phyloP scores from a whole-genome alignment of 2,329 filamentous ascomycete genomes.

The Ascocoryne sarcoides region DNA sequence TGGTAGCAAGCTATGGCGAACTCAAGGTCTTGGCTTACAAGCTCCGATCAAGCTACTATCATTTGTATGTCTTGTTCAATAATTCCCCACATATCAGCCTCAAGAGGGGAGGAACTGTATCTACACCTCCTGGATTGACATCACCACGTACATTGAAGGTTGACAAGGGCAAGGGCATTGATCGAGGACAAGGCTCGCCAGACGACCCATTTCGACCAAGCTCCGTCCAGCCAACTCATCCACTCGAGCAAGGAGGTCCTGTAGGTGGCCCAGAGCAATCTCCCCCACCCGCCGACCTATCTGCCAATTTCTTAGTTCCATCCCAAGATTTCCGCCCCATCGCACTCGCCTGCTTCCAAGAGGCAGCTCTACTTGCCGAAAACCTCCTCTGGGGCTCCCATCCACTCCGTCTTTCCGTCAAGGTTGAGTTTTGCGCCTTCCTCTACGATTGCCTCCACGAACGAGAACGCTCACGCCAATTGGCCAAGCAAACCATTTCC shows the following conservation, averaged over 20 bases:
- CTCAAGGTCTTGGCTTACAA: constrained; percentile 88
- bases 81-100: constrained; percentile 65
- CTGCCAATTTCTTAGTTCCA: constrained; percentile 70
- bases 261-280: constrained; percentile 30
- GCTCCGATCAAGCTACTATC: constrained; percentile 86
- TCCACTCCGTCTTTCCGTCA: constrained; percentile 79
- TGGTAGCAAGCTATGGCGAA: constrained; percentile 69
- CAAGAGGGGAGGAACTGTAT: constrained; percentile 24
- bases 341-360: constrained; percentile 72
- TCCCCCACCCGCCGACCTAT: constrained; percentile 31
- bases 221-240: constrained; percentile 27
- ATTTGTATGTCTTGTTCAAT: constrained; percentile 94
- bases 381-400: constrained; percentile 76
- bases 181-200: constrained; percentile 12
- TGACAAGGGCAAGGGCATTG: constrained; percentile 25
- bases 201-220: constrained; percentile 18
- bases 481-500: constrained; percentile 76
- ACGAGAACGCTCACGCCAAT: constrained; percentile 59
- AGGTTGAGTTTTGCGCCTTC: constrained; percentile 88
- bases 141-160: constrained; percentile 22
- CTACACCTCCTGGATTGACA: constrained; percentile 31
- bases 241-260: constrained; percentile 38
- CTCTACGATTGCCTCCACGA: constrained; percentile 90
- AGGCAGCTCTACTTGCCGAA: constrained; percentile 68
- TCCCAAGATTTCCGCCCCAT: constrained; percentile 71